Conservation (phyloP, 73 alveolate species). For the Paramecium pentaurelia region DNA sequence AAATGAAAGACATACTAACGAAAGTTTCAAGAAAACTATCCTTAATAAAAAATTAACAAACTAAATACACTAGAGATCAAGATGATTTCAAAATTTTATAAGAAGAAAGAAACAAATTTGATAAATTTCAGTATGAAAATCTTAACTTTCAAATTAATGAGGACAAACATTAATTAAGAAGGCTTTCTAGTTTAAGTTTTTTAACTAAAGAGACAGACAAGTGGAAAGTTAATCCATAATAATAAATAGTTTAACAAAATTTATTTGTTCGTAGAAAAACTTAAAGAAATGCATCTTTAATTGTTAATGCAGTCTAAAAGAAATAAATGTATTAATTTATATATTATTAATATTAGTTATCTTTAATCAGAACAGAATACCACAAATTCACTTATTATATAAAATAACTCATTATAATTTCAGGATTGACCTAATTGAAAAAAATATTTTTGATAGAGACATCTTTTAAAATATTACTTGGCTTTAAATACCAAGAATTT, state of each 20-base stretch:
- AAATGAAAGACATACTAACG: neutral
- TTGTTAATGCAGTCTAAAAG: neutral
- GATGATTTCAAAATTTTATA: neutral
- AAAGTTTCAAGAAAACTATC: neutral
- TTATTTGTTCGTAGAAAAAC: neutral
- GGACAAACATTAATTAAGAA: neutral
- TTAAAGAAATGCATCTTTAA: neutral
- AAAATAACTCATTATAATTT: neutral
- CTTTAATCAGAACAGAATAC: neutral
- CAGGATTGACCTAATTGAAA: too few species aligned
- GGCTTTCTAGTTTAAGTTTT: neutral
- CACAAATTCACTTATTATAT: neutral
- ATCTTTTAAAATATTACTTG: too few species aligned
- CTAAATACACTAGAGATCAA: neutral
- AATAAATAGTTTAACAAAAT: neutral
- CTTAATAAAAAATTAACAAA: neutral
- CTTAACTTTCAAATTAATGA: neutral
- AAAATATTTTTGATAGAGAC: too few species aligned
- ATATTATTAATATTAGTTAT: neutral
- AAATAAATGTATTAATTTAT: neutral
- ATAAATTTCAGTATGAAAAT: neutral
- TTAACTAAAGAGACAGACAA: neutral
- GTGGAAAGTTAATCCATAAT: neutral
- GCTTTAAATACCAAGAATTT: too few species aligned
- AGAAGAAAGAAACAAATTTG: neutral